These are phyloP conservation scores for Boletellus ananas DNA, from an alignment of 768 basidiomycete species.

Conservation along the genomic window DNA sequence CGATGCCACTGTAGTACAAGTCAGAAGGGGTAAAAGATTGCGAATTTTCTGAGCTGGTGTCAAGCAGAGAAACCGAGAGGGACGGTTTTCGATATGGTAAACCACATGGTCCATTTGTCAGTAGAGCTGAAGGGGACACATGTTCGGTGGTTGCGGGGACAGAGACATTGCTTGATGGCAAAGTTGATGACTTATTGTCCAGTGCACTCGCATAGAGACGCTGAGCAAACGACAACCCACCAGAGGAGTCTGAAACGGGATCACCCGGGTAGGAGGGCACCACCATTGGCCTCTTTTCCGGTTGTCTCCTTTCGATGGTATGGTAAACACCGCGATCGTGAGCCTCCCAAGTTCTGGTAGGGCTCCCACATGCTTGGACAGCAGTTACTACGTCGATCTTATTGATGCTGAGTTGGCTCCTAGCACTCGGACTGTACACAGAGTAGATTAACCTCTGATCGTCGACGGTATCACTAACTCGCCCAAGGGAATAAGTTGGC, in stretches of 20 bases:
- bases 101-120: neutral
- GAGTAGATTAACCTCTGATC: conserved; percentile 4
- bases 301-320: conserved; percentile 19
- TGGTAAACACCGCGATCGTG: conserved; percentile 9
- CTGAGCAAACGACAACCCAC: conserved; percentile 36
- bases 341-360: conserved; percentile 6
- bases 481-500: neutral
- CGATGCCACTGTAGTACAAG: conserved; percentile 18
- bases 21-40: conserved; percentile 9
- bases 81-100: conserved; percentile 4
- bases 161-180: conserved; percentile 2
- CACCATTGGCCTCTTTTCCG: neutral
- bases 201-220: conserved; percentile 43
- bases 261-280: neutral
- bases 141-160: conserved; percentile 4
- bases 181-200: conserved; percentile 13
- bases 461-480: conserved; percentile 1
- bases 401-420: neutral
- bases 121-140: neutral
- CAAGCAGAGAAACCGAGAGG: neutral
- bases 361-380: conserved; percentile 20
- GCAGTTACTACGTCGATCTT: conserved; percentile 10
- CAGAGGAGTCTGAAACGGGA: neutral
- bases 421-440: neutral
- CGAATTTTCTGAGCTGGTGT: neutral